Conservation (phyloP, 2,329 filamentous ascomycete genomes). For the Colletotrichum somersetense region DNA sequence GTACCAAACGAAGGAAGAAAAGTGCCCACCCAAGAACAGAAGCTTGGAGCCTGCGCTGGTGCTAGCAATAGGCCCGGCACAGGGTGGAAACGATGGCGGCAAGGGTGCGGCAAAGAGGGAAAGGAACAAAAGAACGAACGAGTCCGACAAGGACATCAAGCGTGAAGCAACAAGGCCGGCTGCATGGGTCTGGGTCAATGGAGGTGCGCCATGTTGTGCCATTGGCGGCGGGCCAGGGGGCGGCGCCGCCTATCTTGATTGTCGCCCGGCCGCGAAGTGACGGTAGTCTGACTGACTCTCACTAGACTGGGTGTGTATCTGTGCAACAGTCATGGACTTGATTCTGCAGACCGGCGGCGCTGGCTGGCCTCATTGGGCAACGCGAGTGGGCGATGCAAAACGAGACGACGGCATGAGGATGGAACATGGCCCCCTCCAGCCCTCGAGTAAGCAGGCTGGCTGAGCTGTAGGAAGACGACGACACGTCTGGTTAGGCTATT, state of each 20-base stretch:
- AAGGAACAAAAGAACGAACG: slow-evolving; percentile 13
- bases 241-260: slow-evolving; percentile 32
- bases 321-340: slow-evolving; percentile 2
- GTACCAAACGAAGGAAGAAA: slow-evolving; percentile 34
- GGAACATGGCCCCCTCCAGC: slow-evolving; percentile 10
- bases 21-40: slow-evolving; percentile 28
- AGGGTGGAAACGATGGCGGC: slow-evolving; percentile 37
- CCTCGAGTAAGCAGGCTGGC: slow-evolving; percentile 22
- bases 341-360: slow-evolving; percentile 16
- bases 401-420: slow-evolving; percentile 7
- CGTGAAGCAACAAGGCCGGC: slow-evolving; percentile 38
- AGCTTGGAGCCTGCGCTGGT: slow-evolving; percentile 38
- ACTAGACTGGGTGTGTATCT: slow-evolving; percentile 13
- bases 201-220: slow-evolving; percentile 42
- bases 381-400: slow-evolving; percentile 29
- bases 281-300: slow-evolving; percentile 28
- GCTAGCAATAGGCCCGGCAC: slow-evolving; percentile 28
- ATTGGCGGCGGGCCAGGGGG: slow-evolving; percentile 39
- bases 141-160: slow-evolving; percentile 29
- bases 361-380: slow-evolving; percentile 29
- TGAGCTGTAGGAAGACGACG: slow-evolving; percentile 23
- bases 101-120: slow-evolving; percentile 29
- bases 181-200: slow-evolving; percentile 38
- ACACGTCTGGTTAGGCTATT: slow-evolving; percentile 22
- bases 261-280: slow-evolving; percentile 31